Evolutionary conservation across 2,329 filamentous ascomycete genomes (phyloP).

Genomic region (Tricladium varicosporioides): DNA sequence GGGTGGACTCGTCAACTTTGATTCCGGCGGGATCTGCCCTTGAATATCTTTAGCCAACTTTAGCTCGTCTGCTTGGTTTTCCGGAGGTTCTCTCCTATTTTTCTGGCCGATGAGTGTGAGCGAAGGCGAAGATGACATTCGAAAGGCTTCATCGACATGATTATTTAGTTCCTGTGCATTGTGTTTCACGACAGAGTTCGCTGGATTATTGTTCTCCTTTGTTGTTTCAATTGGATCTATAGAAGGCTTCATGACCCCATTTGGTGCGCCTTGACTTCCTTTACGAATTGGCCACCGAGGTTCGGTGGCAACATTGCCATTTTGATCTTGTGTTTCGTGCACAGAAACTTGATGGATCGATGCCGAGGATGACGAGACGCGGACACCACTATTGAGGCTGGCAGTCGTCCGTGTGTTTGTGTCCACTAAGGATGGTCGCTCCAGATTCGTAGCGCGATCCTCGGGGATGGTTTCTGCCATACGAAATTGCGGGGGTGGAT

Average conservation of each 20-base stretch:
- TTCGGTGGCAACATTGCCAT: background rate
- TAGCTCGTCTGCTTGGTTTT: background rate
- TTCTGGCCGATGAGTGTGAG: background rate
- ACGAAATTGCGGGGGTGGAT: constrained; percentile 30
- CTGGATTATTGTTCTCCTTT: constrained; percentile 11
- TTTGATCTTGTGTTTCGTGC: background rate
- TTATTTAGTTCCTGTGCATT: constrained; percentile 25
- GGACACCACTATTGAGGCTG: constrained; percentile 10
- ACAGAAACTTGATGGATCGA: constrained; percentile 7
- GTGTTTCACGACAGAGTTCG: constrained; percentile 20
- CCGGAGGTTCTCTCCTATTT: background rate
- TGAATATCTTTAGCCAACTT: background rate
- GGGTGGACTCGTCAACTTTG: background rate
- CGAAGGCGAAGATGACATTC: constrained; percentile 11
- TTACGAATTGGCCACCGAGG: constrained; percentile 2
- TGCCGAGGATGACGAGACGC: constrained; percentile 17
- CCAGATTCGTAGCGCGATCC: constrained; percentile 26
- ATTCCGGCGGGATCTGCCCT: background rate
- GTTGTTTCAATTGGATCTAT: background rate
- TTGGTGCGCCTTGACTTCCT: background rate
- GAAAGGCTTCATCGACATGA: constrained; percentile 29
- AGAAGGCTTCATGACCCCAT: background rate
- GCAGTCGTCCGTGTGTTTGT: constrained; percentile 5
- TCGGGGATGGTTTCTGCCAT: constrained; percentile 31
- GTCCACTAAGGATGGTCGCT: constrained; percentile 9